Base-by-base conservation (phyloP, 805 yeast species). In the Geotrichum ghanense region DNA sequence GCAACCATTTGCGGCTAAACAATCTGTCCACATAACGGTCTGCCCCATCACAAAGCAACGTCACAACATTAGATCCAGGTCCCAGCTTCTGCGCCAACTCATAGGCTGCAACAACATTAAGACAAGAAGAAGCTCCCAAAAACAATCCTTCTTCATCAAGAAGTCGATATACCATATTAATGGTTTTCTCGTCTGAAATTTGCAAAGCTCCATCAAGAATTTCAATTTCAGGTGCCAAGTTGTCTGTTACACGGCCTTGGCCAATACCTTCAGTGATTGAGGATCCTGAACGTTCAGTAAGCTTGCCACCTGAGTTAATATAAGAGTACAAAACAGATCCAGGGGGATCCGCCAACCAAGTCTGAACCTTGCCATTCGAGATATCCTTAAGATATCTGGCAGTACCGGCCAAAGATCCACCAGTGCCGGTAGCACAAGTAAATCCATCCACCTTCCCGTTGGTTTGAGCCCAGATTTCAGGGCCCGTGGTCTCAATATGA, bases 231-330 rank as follows among this genome's bases (percentile, higher is more conserved):
- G 78, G 83, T 16, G 70, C 71, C 63, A 89, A 72, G 63, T 89
- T 89, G 52, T 76, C 82, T 3, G 96, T 89, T 56, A 89, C 82
- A 56, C 97, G 75, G 42, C 95, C 95, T 66, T 89, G 97, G 23
- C 97, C 97, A 66, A 89, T 87, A 25, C 97, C 97, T 67, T 89
- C 97, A 23, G 96, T 89, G 64, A 89, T 87, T 0, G 95, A 83
- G 2, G 86, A 77, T 24, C 97, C 97, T 1, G 75, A 72, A 57
- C 88, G 75, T 40, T 78, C 86, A 48, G 81, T 65, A 9, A 74
- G 71, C 59, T 80, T 69, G 25, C 90, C 90, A 16, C 79, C 77
- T 3, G 83, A 70, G 50, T 76, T 79, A 50, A 89, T 78, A 60
- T 81, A 87, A 7, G 87, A 76, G 67, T 84, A 85, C 42, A 89